Evolutionary conservation across 176 grass and related monocot species (phyloP).

Genomic region (Cymbopogon citratus): DNA sequence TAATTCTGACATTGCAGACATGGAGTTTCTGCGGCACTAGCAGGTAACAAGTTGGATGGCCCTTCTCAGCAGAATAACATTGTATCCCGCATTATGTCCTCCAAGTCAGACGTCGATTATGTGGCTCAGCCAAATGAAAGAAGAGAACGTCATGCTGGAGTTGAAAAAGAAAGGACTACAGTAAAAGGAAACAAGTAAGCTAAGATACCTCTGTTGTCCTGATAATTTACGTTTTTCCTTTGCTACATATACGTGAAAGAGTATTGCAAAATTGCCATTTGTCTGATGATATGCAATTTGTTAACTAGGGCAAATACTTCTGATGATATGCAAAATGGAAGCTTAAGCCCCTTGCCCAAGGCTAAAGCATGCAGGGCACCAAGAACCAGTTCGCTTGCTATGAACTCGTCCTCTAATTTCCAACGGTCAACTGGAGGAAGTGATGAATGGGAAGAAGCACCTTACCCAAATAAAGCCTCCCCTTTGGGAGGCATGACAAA

Average conservation of each 20-base stretch:
- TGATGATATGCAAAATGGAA: conserved; percentile 59
- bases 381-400: conserved; percentile 48
- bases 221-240: not conserved
- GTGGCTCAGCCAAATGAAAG: conserved; percentile 53
- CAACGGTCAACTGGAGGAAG: conserved; percentile 45
- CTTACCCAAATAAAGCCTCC: conserved; percentile 56
- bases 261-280: conserved; percentile 4
- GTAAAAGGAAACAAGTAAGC: conserved; percentile 83
- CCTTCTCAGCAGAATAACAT: conserved; percentile 47
- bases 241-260: conserved; percentile 16
- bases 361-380: conserved; percentile 75
- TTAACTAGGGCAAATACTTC: conserved; percentile 43
- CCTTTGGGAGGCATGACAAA: conserved; percentile 43
- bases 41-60: conserved; percentile 57
- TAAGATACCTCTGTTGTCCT: not conserved
- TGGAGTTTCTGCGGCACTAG: conserved; percentile 41
- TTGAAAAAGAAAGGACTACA: conserved; percentile 60
- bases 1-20: conserved; percentile 41
- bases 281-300: conserved; percentile 24
- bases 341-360: conserved; percentile 52
- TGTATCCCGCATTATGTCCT: conserved; percentile 37
- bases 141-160: conserved; percentile 54
- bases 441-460: conserved; percentile 57
- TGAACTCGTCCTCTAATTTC: conserved; percentile 57
- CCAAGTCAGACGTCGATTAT: conserved; percentile 43